phyloP scores from a whole-genome alignment of 73 alveolate genomes.

The Symbiodinium natans region DNA sequence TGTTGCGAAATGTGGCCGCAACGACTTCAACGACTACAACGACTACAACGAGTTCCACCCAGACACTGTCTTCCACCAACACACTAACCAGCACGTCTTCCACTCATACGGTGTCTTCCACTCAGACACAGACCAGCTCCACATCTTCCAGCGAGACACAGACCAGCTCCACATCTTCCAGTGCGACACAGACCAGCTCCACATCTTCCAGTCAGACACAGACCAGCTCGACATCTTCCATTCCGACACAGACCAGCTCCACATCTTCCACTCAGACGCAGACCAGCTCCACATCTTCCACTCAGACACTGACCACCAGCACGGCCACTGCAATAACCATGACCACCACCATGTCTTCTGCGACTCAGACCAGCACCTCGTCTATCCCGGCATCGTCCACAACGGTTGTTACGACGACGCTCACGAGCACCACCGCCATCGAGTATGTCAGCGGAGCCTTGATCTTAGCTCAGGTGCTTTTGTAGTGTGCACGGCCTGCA shows the following conservation, averaged over 20 bases:
- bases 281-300: neutral
- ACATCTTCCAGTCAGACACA: neutral
- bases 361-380: neutral
- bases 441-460: constrained; percentile 34
- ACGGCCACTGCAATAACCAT: neutral
- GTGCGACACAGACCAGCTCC: neutral
- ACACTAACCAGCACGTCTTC: neutral
- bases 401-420: neutral
- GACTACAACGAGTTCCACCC: neutral
- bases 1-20: neutral
- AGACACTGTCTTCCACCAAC: no score
- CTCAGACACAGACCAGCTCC: neutral
- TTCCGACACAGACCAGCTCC: neutral
- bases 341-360: neutral
- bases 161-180: neutral
- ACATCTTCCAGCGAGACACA: neutral
- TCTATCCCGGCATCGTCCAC: neutral
- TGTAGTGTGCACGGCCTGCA: neutral
- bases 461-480: neutral
- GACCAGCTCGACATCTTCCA: neutral
- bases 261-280: neutral
- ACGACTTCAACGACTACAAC: neutral
- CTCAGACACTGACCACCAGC: neutral
- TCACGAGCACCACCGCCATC: neutral
- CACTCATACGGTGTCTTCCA: neutral